Evolutionary conservation across 176 grass and related monocot species (phyloP), one percentile per base, ranked within the genome.

Genomic region (Triticum turgidum): DNA sequence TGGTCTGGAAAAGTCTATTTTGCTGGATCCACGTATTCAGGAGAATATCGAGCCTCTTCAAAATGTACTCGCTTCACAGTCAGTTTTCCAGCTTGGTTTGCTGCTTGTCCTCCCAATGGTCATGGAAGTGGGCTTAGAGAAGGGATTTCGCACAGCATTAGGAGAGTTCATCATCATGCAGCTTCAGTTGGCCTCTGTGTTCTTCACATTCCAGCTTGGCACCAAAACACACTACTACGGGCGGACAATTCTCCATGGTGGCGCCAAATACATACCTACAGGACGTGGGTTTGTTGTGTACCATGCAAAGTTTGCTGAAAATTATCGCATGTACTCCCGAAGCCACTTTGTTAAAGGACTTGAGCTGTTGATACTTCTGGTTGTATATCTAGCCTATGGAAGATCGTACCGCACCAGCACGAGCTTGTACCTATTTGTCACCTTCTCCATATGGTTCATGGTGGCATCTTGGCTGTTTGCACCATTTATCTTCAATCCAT

Each of bases 161-260:
- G 96, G 93, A 85, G 96, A 98, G 72, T 98, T 98, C 75, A 78
- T 98, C 69, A 88, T 98, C 85, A 98, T 98, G 96, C 96, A 98
- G 82, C 90, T 98, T 86, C 93, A 98, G 71, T 78, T 98, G 83
- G 96, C 96, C 11, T 89, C 96, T 72, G 91, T 95, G 27, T 98
- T 98, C 83, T 98, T 95, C 70, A 95, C 96, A 18, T 98, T 98
- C 84, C 93, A 98, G 88, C 93, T 98, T 77, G 96, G 96, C 47
- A 98, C 93, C 25, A 98, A 92, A 86, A 88, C 88, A 41, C 96
- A 98, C 89, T 98, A 95, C 65, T 98, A 95, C 77, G 96, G 96
- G 84, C 92, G 86, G 83, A 95, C 93, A 72, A 94, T 98, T 91
- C 67, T 98, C 30, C 96, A 98, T 34, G 93, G 96, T 65, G 93